Evolutionary conservation across 2,329 filamentous ascomycete genomes (phyloP).

Genomic region (Xylariaceae sp.): DNA sequence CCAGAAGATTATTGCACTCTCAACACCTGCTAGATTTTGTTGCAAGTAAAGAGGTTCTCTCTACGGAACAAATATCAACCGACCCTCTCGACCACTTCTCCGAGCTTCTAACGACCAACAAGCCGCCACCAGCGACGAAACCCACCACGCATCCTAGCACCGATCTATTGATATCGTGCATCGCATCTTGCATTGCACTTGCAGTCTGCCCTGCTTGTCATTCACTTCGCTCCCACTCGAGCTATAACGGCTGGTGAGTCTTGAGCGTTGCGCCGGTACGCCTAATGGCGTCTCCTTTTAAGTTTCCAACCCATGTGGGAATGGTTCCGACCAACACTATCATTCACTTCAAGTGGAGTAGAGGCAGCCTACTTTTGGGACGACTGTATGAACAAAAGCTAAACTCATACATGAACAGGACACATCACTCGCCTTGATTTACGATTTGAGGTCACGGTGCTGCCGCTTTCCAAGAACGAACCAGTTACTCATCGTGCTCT

Average conservation of each 20-base stretch:
- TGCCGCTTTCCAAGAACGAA: background rate
- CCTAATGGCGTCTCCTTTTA: background rate
- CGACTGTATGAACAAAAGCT: background rate
- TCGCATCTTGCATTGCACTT: background rate
- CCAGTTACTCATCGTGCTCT: background rate
- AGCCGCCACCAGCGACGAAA: conserved; percentile 1
- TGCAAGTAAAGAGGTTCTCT: background rate
- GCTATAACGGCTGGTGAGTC: conserved; percentile 12
- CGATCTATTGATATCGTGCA: conserved; percentile 5
- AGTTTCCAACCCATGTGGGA: too few species aligned
- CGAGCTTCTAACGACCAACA: background rate
- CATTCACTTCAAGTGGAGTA: background rate
- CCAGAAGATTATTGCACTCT: background rate
- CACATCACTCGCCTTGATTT: background rate
- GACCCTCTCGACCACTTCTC: background rate
- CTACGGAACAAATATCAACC: background rate
- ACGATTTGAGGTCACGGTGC: background rate
- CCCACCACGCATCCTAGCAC: background rate
- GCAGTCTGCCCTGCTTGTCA: conserved; percentile 1
- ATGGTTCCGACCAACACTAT: too few species aligned
- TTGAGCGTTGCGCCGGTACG: background rate
- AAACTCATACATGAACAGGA: background rate
- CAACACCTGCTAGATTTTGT: conserved; percentile 1
- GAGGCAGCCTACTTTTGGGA: background rate
- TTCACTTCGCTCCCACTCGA: background rate